Evolutionary conservation across 2,329 filamentous ascomycete species (phyloP).

Genomic region (Berkeleyomyces basicola): DNA sequence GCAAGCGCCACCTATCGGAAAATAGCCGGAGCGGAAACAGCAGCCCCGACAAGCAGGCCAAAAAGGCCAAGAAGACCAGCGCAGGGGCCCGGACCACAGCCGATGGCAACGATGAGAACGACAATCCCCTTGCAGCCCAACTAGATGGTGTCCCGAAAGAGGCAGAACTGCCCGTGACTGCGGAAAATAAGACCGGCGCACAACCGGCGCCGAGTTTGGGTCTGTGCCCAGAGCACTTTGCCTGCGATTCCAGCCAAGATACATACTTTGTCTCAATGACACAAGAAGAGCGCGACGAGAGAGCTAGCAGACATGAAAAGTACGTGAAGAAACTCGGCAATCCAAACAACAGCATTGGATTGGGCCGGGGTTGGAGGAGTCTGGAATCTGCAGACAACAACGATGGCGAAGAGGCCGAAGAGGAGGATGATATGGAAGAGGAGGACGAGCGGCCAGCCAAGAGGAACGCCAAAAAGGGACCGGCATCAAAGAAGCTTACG

Average conservation of each 20-base stretch:
- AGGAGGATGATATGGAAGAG: constrained; percentile 38
- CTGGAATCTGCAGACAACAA: constrained; percentile 36
- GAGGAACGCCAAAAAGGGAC: constrained; percentile 35
- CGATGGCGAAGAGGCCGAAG: constrained; percentile 33
- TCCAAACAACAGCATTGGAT: constrained; percentile 61
- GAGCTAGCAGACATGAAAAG: constrained; percentile 45
- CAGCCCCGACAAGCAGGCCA: constrained; percentile 14
- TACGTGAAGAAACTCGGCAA: constrained; percentile 86
- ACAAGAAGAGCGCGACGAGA: constrained; percentile 44
- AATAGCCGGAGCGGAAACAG: constrained; percentile 3
- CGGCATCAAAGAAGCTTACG: constrained; percentile 50
- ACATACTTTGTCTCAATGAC: constrained; percentile 19
- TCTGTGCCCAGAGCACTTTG: constrained; percentile 3
- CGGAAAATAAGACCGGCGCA: too few relatives aligned
- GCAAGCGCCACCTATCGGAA: constrained; percentile 16
- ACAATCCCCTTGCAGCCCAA: not conserved
- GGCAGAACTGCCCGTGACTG: not conserved
- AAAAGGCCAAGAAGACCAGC: constrained; percentile 8
- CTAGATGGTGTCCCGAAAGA: not conserved
- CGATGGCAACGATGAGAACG: not conserved
- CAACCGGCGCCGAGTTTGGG: not conserved
- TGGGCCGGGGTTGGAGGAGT: constrained; percentile 41
- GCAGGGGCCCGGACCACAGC: not conserved
- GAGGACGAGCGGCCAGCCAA: constrained; percentile 33
- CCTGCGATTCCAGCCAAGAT: constrained; percentile 8